Evolutionary conservation across 805 yeast genomes (phyloP).

Genomic region (Candida berthetii): DNA sequence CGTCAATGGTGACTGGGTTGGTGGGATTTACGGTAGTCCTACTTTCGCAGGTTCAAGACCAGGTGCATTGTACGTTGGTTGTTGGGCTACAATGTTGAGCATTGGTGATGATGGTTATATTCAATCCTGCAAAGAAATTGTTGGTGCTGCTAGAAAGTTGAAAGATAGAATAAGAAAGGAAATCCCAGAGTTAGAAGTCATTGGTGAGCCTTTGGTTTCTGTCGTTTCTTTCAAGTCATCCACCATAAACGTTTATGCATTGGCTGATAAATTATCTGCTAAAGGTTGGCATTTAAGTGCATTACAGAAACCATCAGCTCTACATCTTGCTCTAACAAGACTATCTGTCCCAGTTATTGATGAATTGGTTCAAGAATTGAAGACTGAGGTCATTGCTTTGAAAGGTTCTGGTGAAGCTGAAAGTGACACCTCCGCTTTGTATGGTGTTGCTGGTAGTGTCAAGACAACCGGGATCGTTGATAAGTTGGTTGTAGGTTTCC

Average conservation of each 20-base stretch:
- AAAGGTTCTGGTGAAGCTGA: constrained; percentile 17
- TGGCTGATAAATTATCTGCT: constrained; percentile 63
- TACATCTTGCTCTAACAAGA: constrained; percentile 84
- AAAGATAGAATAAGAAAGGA: constrained; percentile 38
- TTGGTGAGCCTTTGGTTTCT: constrained; percentile 83
- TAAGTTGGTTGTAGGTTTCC: constrained; percentile 67
- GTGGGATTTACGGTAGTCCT: constrained; percentile 95
- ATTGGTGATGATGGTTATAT: constrained; percentile 84
- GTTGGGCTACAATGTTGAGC: constrained; percentile 89
- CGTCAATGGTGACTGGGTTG: constrained; percentile 80
- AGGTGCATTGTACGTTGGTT: constrained; percentile 95
- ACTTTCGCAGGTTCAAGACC: constrained; percentile 96
- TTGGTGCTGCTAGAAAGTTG: constrained; percentile 55
- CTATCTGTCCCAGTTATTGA: constrained; percentile 59
- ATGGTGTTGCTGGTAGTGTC: constrained; percentile 94
- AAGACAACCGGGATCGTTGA: constrained; percentile 82
- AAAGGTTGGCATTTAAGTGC: constrained; percentile 89
- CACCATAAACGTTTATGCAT: constrained; percentile 61
- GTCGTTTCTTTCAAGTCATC: constrained; percentile 74
- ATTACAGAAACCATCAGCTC: constrained; percentile 83
- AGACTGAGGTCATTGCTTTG: constrained; percentile 18
- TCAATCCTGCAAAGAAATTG: constrained; percentile 59
- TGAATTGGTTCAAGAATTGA: constrained; percentile 45
- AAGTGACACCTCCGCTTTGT: constrained; percentile 79
- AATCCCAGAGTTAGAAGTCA: constrained; percentile 53